These are phyloP conservation scores for Tolypocladium sp. DNA, from an alignment of 2,329 filamentous ascomycete genomes.

Conservation along the genomic window DNA sequence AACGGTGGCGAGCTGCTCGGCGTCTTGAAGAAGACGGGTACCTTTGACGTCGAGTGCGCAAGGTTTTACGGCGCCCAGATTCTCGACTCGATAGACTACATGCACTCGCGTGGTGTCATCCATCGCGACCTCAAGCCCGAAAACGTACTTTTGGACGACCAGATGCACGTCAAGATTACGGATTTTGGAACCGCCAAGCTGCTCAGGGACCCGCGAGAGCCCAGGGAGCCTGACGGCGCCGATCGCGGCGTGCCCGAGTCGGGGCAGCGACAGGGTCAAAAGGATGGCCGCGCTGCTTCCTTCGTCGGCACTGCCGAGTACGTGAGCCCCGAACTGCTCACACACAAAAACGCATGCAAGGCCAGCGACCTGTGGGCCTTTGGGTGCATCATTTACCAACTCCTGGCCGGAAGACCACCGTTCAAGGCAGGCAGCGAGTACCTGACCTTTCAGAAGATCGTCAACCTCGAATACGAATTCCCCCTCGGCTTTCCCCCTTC, in stretches of 20 bases:
- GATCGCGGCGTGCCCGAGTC: constrained; percentile 26
- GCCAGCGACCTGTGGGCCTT: constrained; percentile 97
- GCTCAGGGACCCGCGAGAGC: constrained; percentile 36
- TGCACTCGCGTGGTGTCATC: constrained; percentile 93
- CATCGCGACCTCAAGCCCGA: constrained; percentile 96
- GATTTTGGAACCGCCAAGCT: constrained; percentile 99
- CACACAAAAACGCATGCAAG: constrained; percentile 94
- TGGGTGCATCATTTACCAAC: constrained; percentile 94
- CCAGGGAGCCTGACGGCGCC: constrained; percentile 31
- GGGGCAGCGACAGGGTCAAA: constrained; percentile 30
- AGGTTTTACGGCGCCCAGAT: constrained; percentile 94
- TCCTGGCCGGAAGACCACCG: constrained; percentile 88
- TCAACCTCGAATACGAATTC: constrained; percentile 88
- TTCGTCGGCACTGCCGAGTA: constrained; percentile 98
- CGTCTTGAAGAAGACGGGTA: constrained; percentile 86
- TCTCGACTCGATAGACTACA: constrained; percentile 91
- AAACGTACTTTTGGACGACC: constrained; percentile 87
- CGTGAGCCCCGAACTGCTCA: constrained; percentile 93
- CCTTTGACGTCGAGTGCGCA: constrained; percentile 91
- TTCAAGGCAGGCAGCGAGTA: constrained; percentile 97
- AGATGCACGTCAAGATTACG: constrained; percentile 98
- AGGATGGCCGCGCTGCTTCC: constrained; percentile 73
- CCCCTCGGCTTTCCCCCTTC: constrained; percentile 78
- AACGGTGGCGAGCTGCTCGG: constrained; percentile 86
- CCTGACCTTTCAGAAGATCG: constrained; percentile 96